phyloP scores from a whole-genome alignment of 345 rosid genomes.

The Citrus reticulata region DNA sequence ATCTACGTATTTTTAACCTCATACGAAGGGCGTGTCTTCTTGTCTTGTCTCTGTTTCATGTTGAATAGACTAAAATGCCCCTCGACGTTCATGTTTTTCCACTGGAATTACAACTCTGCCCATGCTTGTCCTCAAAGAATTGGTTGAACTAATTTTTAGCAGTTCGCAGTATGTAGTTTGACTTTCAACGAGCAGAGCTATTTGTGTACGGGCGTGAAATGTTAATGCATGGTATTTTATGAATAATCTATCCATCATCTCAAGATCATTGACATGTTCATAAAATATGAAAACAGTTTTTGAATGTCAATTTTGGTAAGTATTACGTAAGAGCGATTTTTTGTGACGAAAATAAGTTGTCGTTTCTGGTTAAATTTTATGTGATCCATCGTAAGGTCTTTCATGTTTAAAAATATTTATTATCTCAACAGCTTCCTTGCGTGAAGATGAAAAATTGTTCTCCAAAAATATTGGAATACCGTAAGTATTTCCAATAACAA shows the following conservation, averaged over 20 bases:
- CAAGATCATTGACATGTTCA: not conserved
- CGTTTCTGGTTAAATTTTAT: not conserved
- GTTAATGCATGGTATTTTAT: not conserved
- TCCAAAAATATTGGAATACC: not conserved
- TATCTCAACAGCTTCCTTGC: not conserved
- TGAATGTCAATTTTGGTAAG: not conserved
- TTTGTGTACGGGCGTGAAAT: not conserved
- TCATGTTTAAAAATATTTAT: too few relatives aligned
- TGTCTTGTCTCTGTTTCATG: not conserved
- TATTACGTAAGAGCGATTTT: too few relatives aligned
- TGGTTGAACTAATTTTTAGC: too few relatives aligned
- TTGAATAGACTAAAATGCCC: not conserved
- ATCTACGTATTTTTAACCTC: not conserved
- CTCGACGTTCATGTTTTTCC: accelerated
- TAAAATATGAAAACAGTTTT: not conserved
- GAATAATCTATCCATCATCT: not conserved
- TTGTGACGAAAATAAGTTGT: not conserved
- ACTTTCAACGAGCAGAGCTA: not conserved
- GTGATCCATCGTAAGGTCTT: not conserved
- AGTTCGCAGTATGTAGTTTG: not conserved
- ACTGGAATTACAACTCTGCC: not conserved
- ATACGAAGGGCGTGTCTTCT: not conserved
- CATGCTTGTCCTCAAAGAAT: not conserved
- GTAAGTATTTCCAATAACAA: not conserved
- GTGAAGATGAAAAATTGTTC: not conserved